A percentile compares a stretch with the other conserved stretches of the same genome.
These are phyloP conservation scores for Trichoderma arundinaceum DNA, from an alignment of 2,329 filamentous ascomycete genomes.

Conservation along the genomic window DNA sequence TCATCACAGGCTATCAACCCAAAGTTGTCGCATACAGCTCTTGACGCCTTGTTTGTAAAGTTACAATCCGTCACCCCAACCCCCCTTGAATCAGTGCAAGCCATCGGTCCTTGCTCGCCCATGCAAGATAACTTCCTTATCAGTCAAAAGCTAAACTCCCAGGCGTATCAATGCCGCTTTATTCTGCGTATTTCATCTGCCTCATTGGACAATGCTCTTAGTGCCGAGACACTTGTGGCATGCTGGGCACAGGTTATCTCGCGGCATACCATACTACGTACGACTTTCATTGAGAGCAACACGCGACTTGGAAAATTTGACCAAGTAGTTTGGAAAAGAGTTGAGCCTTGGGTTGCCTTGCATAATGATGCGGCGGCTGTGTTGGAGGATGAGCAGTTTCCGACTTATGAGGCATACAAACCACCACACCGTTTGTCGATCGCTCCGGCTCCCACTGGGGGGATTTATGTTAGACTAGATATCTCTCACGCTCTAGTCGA, in stretches of 20 bases:
- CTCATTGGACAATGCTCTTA: background rate
- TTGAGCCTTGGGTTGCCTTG: background rate
- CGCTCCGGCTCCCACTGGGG: background rate
- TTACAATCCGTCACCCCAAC: background rate
- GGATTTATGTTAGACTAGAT: constrained; percentile 20
- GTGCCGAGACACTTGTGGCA: background rate
- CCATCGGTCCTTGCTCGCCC: constrained; percentile 28
- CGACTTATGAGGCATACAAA: background rate
- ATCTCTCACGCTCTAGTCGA: constrained; percentile 32
- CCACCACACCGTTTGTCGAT: background rate
- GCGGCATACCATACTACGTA: background rate
- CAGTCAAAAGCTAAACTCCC: background rate
- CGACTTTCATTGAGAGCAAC: background rate
- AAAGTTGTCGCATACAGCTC: too few species aligned
- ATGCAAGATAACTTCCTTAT: constrained; percentile 26
- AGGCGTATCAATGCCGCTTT: background rate
- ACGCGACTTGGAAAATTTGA: background rate
- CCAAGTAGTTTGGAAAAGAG: background rate
- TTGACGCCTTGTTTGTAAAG: too few species aligned
- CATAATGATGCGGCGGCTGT: background rate
- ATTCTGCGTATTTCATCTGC: background rate
- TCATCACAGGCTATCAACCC: too few species aligned
- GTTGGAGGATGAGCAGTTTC: too few species aligned
- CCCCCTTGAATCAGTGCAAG: constrained; percentile 10
- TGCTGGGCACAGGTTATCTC: background rate